Base-by-base conservation (phyloP, 345 rosid species). In the Eucalyptus regnans region DNA sequence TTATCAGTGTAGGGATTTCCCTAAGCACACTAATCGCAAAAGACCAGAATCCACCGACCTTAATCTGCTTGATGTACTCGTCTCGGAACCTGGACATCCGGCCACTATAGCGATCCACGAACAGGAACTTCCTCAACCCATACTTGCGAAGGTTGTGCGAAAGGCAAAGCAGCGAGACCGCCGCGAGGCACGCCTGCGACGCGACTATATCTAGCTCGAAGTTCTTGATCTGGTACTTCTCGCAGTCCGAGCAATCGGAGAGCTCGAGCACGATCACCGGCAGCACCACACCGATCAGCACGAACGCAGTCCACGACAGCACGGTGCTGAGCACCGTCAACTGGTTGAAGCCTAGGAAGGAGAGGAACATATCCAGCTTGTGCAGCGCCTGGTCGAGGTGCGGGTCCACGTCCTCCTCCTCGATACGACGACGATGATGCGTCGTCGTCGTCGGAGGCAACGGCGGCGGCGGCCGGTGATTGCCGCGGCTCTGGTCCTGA, bases 181-280 rank as follows among this genome's bases (percentile, higher is more conserved):
- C 98, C 16, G 97, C 99, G 41, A 96, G 89, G 90, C 95, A 93
- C 16, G 99, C 96, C 90, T 97, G 99, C 7, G 97, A 94, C n/a
- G 95, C 94, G 23, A 97, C 95, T 20, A 95, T 96, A 51, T 92
- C 94, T 23, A 96, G 93, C 93, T 96, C 99, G 89, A 96, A 96
- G 33, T 88, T 87, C 95, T 92, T 94, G 60, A 95, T 93, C 90
- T 96, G 97, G 88, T 94, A 95, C 87, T 88, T 88, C 23, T 93
- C 93, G 54, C 99, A 95, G 7, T 43, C 90, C 88, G 90, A 66
- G 88, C 98, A 96, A 20, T 93, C 90, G 22, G 96, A 90, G 10
- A 94, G 89, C 93, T 95, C 99, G 50, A 97, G 90, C 27, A 94
- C 93, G n/a, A 90, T 83, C 56, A 96, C 94, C 13, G 99, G 99